Base-by-base conservation (phyloP, 2,329 filamentous ascomycete species). In the Graphiopsis chlorocephala region DNA sequence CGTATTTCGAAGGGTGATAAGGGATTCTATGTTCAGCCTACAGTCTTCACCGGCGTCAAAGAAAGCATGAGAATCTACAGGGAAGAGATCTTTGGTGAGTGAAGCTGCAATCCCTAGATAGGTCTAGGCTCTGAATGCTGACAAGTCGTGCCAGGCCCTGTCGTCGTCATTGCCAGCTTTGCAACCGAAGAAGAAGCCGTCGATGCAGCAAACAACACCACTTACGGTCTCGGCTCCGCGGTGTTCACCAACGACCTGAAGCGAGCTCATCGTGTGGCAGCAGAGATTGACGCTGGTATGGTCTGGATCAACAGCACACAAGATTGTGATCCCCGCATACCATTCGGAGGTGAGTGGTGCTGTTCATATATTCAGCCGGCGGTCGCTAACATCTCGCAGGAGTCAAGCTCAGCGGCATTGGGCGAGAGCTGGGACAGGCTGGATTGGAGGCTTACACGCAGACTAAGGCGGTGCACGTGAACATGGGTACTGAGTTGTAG, bases 1-100 rank as follows among this genome's bases (percentile, higher is more conserved):
- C 57, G 57, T 29, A 47, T 29, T 1, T 60, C 57, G 5, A 60
- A 60, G 26, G 56, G 56, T 35, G 35, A 52, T 6, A 65, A 69
- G 25, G 67, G 67, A 1, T 68, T 61, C 57, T 66, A 50, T 47
- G 59, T 66, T 38, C 23, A 56, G 6, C 67, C 67, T 7, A 65
- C 64, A 15, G 57, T 67, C 48, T 64, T 68, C 31, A 53, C 60
- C 7, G 64, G 64, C 25, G 63, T 64, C 8, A 64, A 60, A 33
- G 81, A 83, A 63, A 82, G 84, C 0, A 78, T 94, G 53, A 31
- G 52, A 1, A 68, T 69, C 31, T 64, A 50, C 48, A 73, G 72
- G 2, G 78, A 81, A 65, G 79, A 80, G 65, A 72, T 81, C 28
- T 81, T 81, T 60, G 79, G 53, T 56, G 6, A 35, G 31, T 56